Percentiles rank a stretch among this genome's conserved stretches.
Evolutionary conservation across 306 rosid species (phyloP).

Genomic region (Begonia peltatifolia): DNA sequence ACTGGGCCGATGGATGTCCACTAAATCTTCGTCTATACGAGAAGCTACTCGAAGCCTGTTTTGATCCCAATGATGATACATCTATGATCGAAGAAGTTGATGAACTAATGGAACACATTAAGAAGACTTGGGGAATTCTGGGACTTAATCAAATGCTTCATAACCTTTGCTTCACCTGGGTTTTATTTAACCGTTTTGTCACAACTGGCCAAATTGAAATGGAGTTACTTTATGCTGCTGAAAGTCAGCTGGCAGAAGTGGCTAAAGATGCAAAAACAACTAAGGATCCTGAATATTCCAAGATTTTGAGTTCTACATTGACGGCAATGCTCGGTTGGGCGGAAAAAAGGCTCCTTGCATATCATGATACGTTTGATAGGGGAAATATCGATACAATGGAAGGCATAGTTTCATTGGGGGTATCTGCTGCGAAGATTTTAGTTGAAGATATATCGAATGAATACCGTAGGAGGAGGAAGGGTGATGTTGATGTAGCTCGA

Average conservation of each 20-base stretch:
- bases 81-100: slow-evolving; percentile 78
- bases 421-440: slow-evolving; percentile 78
- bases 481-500: slow-evolving; percentile 79
- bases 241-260: slow-evolving; percentile 78
- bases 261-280: slow-evolving; percentile 87
- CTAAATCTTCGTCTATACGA: slow-evolving; percentile 79
- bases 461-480: slow-evolving; percentile 80
- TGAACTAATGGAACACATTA: slow-evolving; percentile 91
- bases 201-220: slow-evolving; percentile 81
- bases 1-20: slow-evolving; percentile 98
- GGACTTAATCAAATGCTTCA: slow-evolving; percentile 75
- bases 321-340: slow-evolving; percentile 91
- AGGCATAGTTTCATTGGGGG: slow-evolving; percentile 91
- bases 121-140: slow-evolving; percentile 97
- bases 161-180: slow-evolving; percentile 94
- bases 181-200: slow-evolving; percentile 83
- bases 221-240: slow-evolving; percentile 61
- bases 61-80: slow-evolving; percentile 62
- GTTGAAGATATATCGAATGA: slow-evolving; percentile 91
- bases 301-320: slow-evolving; percentile 80
- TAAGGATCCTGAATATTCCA: slow-evolving; percentile 70
- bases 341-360: slow-evolving; percentile 95
- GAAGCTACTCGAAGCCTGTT: slow-evolving; percentile 74
- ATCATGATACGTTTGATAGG: slow-evolving; percentile 86
- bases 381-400: slow-evolving; percentile 71